Conservation (phyloP, 73 alveolate genomes). For the Effrenium voratum region DNA sequence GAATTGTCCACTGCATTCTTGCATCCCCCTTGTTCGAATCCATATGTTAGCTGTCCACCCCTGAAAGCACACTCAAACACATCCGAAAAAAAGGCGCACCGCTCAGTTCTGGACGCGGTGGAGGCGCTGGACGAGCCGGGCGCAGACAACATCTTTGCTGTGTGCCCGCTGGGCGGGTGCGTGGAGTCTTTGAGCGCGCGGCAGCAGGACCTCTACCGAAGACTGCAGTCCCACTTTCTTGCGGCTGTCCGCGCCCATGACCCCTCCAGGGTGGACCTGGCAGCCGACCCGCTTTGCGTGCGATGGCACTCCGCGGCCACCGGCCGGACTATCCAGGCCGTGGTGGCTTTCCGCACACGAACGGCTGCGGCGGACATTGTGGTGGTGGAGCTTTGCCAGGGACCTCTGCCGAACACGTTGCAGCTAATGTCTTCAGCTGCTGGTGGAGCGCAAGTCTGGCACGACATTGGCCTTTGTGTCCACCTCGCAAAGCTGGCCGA, state of each 20-base stretch:
- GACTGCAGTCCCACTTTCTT: background rate
- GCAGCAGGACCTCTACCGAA: background rate
- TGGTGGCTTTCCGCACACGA: background rate
- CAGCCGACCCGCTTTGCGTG: background rate
- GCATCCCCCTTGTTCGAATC: too few species aligned
- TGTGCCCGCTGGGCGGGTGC: constrained; percentile 28
- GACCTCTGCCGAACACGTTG: background rate
- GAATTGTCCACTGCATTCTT: too few species aligned
- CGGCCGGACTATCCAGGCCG: background rate
- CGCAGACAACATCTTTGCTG: background rate
- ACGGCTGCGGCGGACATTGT: background rate
- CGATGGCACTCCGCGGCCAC: background rate
- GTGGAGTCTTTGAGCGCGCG: background rate
- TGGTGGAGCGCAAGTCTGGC: too few species aligned
- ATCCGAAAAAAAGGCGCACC: too few species aligned
- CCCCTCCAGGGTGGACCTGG: background rate
- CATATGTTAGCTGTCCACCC: too few species aligned
- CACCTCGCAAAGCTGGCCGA: too few species aligned
- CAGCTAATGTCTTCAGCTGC: too few species aligned
- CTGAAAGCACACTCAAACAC: too few species aligned
- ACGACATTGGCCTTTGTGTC: too few species aligned
- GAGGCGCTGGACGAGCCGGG: background rate
- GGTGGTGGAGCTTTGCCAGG: background rate
- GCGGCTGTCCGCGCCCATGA: background rate
- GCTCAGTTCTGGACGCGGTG: too few species aligned